These are phyloP conservation scores for Albifimbria verrucaria DNA, from an alignment of 2,329 filamentous ascomycete species.

Conservation along the genomic window DNA sequence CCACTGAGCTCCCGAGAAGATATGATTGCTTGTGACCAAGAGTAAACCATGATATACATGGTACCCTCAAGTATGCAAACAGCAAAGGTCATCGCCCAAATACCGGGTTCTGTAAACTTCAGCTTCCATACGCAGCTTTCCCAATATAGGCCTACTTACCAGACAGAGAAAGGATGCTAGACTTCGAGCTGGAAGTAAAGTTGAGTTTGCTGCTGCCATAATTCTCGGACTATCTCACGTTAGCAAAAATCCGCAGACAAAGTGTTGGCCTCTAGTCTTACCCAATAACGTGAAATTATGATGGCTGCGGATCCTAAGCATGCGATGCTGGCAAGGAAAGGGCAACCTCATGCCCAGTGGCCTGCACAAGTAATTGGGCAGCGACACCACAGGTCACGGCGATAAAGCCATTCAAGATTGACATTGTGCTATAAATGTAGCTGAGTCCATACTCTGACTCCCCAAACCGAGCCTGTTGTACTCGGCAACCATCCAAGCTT, in stretches of 20 bases:
- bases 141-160: too few species aligned
- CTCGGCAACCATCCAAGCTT: constrained; percentile 59
- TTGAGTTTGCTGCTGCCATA: too few species aligned
- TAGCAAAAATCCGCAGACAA: too few species aligned
- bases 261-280: too few species aligned
- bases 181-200: too few species aligned
- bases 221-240: too few species aligned
- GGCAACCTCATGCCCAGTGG: constrained; percentile 40
- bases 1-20: constrained; percentile 29
- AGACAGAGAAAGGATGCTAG: too few species aligned
- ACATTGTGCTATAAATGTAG: constrained; percentile 50
- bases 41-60: constrained; percentile 62
- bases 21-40: constrained; percentile 56
- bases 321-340: constrained; percentile 45
- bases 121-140: too few species aligned
- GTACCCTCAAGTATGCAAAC: constrained; percentile 59
- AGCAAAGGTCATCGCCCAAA: constrained; percentile 41
- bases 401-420: constrained; percentile 50
- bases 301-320: constrained; percentile 38
- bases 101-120: background rate
- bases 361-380: constrained; percentile 47
- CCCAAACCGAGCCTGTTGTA: constrained; percentile 45
- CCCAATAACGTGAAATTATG: constrained; percentile 36
- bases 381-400: constrained; percentile 52
- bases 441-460: constrained; percentile 39